Evolutionary conservation across 257 asterid genomes (phyloP).

Genomic region (Gentiana dahurica): DNA sequence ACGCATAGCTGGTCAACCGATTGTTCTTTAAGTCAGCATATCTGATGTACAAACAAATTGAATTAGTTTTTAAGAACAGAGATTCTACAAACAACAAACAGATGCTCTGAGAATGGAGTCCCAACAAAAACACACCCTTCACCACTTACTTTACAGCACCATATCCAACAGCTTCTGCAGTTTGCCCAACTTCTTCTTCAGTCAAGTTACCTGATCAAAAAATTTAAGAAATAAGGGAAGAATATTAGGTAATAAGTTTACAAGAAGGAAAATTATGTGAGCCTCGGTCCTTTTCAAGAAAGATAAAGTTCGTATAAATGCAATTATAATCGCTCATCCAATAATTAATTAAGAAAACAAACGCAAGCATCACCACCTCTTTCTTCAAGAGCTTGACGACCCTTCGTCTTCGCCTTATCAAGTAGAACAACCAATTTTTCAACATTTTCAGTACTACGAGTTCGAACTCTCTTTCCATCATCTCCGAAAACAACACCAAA

Average conservation of each 20-base stretch:
- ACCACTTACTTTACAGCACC: too few species aligned
- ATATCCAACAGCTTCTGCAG: too few species aligned
- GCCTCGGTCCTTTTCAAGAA: too few species aligned
- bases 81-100: too few species aligned
- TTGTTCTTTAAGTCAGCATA: too few species aligned
- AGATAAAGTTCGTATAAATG: too few species aligned
- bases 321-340: not conserved
- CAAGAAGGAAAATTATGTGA: not conserved
- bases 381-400: conserved; percentile 57
- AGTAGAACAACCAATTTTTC: conserved; percentile 67
- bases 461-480: conserved; percentile 83
- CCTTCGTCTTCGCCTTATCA: conserved; percentile 77
- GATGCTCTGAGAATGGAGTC: too few species aligned
- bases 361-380: conserved; percentile 39
- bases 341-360: not conserved
- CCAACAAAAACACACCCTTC: too few species aligned
- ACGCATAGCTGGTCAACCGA: conserved; percentile 35
- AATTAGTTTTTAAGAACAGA: too few species aligned
- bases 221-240: too few species aligned
- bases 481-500: conserved; percentile 91
- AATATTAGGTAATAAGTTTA: not conserved
- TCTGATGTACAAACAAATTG: too few species aligned
- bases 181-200: conserved; percentile 55
- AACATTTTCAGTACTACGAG: conserved; percentile 86
- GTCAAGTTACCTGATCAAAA: conserved; percentile 73